These are phyloP conservation scores for Mycena olivaceomarginata DNA, from an alignment of 768 basidiomycete genomes.

Conservation along the genomic window DNA sequence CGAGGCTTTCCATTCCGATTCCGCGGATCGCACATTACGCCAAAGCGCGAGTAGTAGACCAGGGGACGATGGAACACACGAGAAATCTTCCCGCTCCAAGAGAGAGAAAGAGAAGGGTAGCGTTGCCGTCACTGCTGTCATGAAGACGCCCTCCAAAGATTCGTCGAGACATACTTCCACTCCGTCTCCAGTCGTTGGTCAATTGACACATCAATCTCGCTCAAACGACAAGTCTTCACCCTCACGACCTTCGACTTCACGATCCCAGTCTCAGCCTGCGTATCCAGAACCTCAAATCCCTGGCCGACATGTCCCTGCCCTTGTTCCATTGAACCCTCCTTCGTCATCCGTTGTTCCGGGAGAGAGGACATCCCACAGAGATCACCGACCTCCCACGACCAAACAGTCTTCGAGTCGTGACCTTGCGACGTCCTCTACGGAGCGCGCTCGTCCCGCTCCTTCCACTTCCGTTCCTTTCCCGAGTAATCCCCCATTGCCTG, in stretches of 20 bases:
- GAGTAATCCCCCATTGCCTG: background rate
- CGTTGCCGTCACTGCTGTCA: slow-evolving; percentile 1
- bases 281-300: slow-evolving; percentile 2
- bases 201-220: slow-evolving; percentile 28
- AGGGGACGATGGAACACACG: slow-evolving; percentile 12
- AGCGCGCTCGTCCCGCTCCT: slow-evolving; percentile 12
- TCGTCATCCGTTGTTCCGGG: background rate
- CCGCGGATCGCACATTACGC: slow-evolving; percentile 24
- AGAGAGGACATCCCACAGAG: slow-evolving; percentile 15
- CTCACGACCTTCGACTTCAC: slow-evolving; percentile 18
- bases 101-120: slow-evolving; percentile 38
- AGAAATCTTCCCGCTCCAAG: slow-evolving; percentile 34
- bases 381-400: slow-evolving; percentile 3
- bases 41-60: slow-evolving; percentile 10
- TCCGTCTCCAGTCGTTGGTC: slow-evolving; percentile 16
- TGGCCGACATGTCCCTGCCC: background rate
- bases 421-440: background rate
- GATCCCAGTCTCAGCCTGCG: slow-evolving; percentile 13
- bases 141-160: slow-evolving; percentile 42
- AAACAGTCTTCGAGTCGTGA: slow-evolving; percentile 1
- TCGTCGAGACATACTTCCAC: slow-evolving; percentile 35
- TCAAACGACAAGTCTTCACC: slow-evolving; percentile 22
- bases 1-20: slow-evolving; percentile 23
- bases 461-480: slow-evolving; percentile 13
- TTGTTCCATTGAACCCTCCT: background rate